Conservation (phyloP, 345 rosid genomes). For the Hypericum androsaemum region DNA sequence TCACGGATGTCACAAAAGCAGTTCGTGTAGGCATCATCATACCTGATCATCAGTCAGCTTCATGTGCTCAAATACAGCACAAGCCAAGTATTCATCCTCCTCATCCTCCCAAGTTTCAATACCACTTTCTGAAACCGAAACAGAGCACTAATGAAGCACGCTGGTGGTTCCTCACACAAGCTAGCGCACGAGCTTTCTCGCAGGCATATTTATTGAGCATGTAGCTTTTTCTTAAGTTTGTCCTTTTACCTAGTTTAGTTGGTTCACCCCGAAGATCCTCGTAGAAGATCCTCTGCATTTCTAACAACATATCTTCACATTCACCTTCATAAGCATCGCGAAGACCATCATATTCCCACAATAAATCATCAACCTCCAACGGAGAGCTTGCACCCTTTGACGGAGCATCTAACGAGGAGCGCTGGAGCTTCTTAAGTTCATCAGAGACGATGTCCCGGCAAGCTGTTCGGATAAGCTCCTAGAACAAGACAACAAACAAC, state of each 20-base stretch:
- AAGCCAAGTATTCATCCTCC: conserved; percentile 82
- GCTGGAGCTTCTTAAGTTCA: conserved; percentile 53
- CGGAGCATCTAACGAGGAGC: conserved; percentile 24
- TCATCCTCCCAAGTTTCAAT: conserved; percentile 64
- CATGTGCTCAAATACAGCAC: conserved; percentile 65
- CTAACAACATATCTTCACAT: conserved; percentile 73
- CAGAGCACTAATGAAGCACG: too few species aligned
- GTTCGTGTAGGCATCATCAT: not conserved
- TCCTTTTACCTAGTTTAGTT: conserved; percentile 22
- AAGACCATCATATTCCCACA: conserved; percentile 86
- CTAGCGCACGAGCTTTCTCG: too few species aligned
- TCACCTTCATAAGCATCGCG: conserved; percentile 55
- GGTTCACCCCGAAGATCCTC: conserved; percentile 48
- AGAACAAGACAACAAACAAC: conserved; percentile 14
- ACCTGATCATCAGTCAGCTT: conserved; percentile 58
- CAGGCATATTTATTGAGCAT: not conserved
- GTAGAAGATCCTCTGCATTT: conserved; percentile 83
- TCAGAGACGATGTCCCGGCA: conserved; percentile 60
- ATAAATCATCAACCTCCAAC: conserved; percentile 30
- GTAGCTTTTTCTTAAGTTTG: not conserved
- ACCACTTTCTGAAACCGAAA: conserved; percentile 8
- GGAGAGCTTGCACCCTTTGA: conserved; percentile 7
- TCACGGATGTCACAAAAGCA: too few species aligned
- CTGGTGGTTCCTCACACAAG: too few species aligned
- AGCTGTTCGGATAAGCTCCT: conserved; percentile 52